Base-by-base conservation (phyloP, 768 basidiomycete genomes). In the Coprinopsis cinerea region DNA sequence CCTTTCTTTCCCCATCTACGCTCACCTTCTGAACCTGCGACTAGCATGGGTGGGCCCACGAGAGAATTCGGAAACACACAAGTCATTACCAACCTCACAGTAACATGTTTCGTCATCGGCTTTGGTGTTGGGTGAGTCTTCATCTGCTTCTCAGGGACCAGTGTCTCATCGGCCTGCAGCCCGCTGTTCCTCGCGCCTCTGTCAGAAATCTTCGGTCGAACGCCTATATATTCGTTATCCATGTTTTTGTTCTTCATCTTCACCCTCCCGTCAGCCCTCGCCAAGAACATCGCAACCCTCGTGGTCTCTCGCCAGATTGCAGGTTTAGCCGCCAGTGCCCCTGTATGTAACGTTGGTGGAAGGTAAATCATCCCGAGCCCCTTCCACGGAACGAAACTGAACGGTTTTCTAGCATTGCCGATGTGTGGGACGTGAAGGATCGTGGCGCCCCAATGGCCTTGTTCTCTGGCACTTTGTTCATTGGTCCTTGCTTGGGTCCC, bases 401-500 rank as follows among this genome's bases (percentile, higher is more conserved):
- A 5, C 3, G 13, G 28, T 10, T 35, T 25, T 5, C 2, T 37
- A 65, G 65, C 53, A 59, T 75, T 34, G 68, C 73, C 2, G 74
- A 75, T 56, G 58, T 74, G 2, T 75, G 72, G 71, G 60, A 62
- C 3, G 60, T 72, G 4, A 64, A 71, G 47, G 62, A 70, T 1
- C 66, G 74, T 5, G 74, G 74, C 11, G 59, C 74, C 11, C 75
- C 76, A 4, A 76, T 78, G 64, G 71, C 73, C 1, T 34, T 76
- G 14, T 79, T 77, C 57, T 73, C 73, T 4, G 64, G 67, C 3
- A 74, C 73, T 1, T 65, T 77, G 1, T 79, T 79, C 57, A 63
- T 75, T 11, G 76, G 74, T 9, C 76, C 75, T 0, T 72, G 70
- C 25, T 20, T 76, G 25, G 77, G 77, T 1, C 79, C 79, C 0